Base-by-base conservation (phyloP, 805 yeast species). In the Hanseniaspora taiwanica region DNA sequence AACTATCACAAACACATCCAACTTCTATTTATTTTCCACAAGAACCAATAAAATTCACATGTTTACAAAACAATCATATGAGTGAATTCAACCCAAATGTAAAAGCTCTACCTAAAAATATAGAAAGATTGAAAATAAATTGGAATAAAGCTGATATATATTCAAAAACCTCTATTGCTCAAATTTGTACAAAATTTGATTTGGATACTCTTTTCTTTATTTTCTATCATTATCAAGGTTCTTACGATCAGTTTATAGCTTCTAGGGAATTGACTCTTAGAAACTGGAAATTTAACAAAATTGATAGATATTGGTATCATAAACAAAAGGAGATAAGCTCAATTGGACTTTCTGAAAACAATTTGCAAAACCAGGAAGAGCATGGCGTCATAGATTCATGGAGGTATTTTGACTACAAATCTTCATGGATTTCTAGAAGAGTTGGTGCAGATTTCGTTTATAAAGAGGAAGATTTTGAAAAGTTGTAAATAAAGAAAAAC, bases 121-220 rank as follows among this genome's bases (percentile, higher is more conserved):
- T 37, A 19, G 40, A 36, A 32, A 27, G 43, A 40, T 34, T 40
- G 29, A n/a, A 37, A 12, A 27, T 14, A 7, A 46, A 43, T 24
- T 45, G 42, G 39, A 21, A 34, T 3, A 38, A 40, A 17, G 51
- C 47, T 35, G 64, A 58, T 44, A 51, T 57, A 16, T 56, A 59
- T 43, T 50, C 60, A 4, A 52, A 50, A 18, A 54, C 60, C 8
- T 58, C 62, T 1, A 68, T 77, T 59, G 74, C 75, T 43, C 82
- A 76, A 54, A 61, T 67, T n/a, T 64, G 83, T 60, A 65, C 71
- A 21, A 84, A 80, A 51, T 72, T 89, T 51, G 94, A 85, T 53
- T 66, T 77, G 24, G 96, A 86, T 54, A 89, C 97, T 2, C 62
- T 91, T 48, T 87, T 89, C 49, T 91, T 83, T 66, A 81, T 89